A percentile compares a stretch with the other conserved stretches of the same genome.
phyloP scores from a whole-genome alignment of 305 asterid species.

The Coffea humblotiana region DNA sequence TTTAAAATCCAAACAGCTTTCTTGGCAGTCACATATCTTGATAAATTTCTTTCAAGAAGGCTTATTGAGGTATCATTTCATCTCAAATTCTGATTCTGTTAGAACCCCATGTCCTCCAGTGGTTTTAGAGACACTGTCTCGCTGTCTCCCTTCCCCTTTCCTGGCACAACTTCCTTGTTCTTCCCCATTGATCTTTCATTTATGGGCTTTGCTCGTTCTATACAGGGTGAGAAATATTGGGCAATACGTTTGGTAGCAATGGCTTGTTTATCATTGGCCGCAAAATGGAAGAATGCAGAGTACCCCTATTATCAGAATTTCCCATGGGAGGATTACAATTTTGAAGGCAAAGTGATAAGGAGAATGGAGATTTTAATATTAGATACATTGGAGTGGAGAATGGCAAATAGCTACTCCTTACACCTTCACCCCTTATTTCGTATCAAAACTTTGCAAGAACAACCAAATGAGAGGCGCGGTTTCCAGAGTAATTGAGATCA shows the following conservation, averaged over 20 bases:
- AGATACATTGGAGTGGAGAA: slow-evolving; percentile 55
- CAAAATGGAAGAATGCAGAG: slow-evolving; percentile 57
- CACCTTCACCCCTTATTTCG: slow-evolving; percentile 44
- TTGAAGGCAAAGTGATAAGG: slow-evolving; percentile 39
- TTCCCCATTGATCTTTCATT: neutral
- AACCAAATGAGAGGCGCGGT: slow-evolving; percentile 9
- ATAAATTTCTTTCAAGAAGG: slow-evolving; percentile 21
- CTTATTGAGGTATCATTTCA: slow-evolving; percentile 12
- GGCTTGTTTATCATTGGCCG: slow-evolving; percentile 65
- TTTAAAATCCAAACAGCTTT: slow-evolving; percentile 22
- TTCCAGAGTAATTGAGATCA: slow-evolving; percentile 29
- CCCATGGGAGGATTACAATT: slow-evolving; percentile 35
- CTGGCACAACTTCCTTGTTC: neutral
- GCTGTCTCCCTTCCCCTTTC: too few species aligned
- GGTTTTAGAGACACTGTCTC: too few species aligned
- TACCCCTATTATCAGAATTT: slow-evolving; percentile 44
- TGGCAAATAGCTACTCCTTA: slow-evolving; percentile 55
- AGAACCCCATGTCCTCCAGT: too few species aligned
- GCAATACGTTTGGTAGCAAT: slow-evolving; percentile 46
- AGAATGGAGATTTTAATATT: slow-evolving; percentile 64
- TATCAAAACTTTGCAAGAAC: slow-evolving; percentile 29
- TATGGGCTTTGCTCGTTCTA: neutral
- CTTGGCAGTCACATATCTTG: slow-evolving; percentile 22
- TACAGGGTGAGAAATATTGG: slow-evolving; percentile 32
- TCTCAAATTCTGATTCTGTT: neutral